Conservation (phyloP, 1,284 basidiomycete genomes). For the Sphagnurus paluster region DNA sequence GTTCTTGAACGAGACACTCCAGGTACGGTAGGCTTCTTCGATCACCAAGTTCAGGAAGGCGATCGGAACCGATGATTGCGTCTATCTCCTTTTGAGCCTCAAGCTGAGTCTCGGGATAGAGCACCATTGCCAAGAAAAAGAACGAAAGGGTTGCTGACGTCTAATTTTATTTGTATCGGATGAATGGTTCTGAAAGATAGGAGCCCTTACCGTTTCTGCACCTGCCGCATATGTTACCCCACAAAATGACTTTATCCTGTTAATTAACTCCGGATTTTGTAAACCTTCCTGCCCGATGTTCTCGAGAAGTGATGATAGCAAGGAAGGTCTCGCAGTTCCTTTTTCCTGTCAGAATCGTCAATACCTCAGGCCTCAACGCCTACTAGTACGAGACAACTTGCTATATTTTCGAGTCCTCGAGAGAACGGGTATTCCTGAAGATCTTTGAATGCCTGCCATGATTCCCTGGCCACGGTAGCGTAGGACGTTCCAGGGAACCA, state of each 20-base stretch:
- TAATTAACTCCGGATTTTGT: neutral
- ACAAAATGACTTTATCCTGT: neutral
- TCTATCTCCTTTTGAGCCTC: constrained; percentile 49
- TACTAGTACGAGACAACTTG: constrained; percentile 5
- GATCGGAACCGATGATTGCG: constrained; percentile 35
- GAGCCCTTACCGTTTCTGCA: neutral
- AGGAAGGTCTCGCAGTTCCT: constrained; percentile 6
- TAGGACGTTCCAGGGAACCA: constrained; percentile 26
- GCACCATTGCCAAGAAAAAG: constrained; percentile 42
- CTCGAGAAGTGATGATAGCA: neutral
- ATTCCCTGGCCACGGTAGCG: constrained; percentile 13
- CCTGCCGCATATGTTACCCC: neutral
- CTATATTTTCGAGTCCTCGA: constrained; percentile 16
- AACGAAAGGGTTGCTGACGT: constrained; percentile 16
- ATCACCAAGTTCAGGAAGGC: constrained; percentile 42
- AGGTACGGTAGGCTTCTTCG: constrained; percentile 27
- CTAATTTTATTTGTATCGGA: constrained; percentile 4
- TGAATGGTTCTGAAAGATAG: neutral
- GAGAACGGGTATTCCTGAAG: constrained; percentile 18
- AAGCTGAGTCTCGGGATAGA: constrained; percentile 41
- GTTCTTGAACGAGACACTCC: constrained; percentile 29
- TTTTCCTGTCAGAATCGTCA: constrained; percentile 14
- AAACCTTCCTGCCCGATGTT: neutral
- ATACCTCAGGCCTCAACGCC: too few relatives aligned
- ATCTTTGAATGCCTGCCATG: neutral